phyloP scores from a whole-genome alignment of 371 early-diverging fungal species.

The Choanephora cucurbitarum region DNA sequence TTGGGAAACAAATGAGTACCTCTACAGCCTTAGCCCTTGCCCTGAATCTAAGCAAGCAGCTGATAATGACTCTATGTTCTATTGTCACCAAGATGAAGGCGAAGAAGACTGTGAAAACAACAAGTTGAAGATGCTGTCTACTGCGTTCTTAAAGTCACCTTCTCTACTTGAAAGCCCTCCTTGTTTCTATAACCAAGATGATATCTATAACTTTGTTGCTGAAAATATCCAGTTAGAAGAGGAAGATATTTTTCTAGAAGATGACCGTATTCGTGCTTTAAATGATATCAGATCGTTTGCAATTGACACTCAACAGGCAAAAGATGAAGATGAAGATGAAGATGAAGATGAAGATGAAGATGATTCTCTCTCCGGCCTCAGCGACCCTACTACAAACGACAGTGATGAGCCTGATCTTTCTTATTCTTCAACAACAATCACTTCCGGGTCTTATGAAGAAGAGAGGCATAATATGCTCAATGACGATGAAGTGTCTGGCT shows the following conservation, averaged over 20 bases:
- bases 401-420: no score
- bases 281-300: no score
- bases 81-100: neutral
- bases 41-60: constrained; percentile 19
- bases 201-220: neutral
- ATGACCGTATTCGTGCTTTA: neutral
- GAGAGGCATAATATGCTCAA: neutral
- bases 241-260: neutral
- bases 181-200: neutral
- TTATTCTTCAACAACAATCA: neutral
- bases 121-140: neutral
- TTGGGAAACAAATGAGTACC: constrained; percentile 1
- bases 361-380: neutral
- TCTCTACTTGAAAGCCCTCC: neutral
- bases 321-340: neutral
- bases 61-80: neutral
- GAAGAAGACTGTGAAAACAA: neutral
- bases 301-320: no score
- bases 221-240: neutral
- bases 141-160: neutral
- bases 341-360: neutral
- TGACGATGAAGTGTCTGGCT: neutral
- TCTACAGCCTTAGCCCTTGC: constrained; percentile 22
- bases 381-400: no score
- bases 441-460: neutral